These are phyloP conservation scores for Suhomyces sp. DNA, from an alignment of 805 yeast genomes.

Conservation along the genomic window DNA sequence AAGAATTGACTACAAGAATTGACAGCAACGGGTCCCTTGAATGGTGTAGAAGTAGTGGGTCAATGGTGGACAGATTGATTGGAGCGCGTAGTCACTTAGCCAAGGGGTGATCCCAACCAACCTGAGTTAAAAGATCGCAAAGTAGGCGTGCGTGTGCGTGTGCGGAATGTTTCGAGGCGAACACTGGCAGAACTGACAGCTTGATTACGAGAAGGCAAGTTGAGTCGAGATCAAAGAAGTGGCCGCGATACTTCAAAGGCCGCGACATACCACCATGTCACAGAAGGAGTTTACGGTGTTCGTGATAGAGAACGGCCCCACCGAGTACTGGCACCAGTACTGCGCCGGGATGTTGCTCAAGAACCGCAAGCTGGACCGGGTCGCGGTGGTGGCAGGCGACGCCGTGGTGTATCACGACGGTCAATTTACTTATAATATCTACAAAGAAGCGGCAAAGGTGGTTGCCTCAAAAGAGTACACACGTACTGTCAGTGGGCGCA, in stretches of 20 bases:
- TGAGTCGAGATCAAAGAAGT: slow-evolving; percentile 1
- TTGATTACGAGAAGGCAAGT: background rate
- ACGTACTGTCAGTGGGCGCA: background rate
- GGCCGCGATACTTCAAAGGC: background rate
- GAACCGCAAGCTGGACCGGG: slow-evolving; percentile 21
- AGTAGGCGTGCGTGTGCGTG: background rate
- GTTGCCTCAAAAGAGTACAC: background rate
- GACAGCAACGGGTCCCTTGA: background rate
- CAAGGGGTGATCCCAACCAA: background rate
- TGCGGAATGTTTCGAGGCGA: background rate
- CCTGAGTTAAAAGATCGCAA: background rate
- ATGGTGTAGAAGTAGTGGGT: no score
- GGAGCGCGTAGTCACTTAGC: background rate
- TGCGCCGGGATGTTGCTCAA: slow-evolving; percentile 15
- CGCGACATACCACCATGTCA: slow-evolving; percentile 7
- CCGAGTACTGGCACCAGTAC: slow-evolving; percentile 13
- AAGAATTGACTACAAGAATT: background rate
- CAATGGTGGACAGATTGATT: background rate
- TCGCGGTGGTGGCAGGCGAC: slow-evolving; percentile 7
- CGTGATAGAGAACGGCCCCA: slow-evolving; percentile 14
- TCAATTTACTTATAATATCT: slow-evolving; percentile 14
- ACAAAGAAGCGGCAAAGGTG: slow-evolving; percentile 7
- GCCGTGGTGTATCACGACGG: slow-evolving; percentile 11
- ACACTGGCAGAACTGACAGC: background rate
- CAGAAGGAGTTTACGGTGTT: slow-evolving; percentile 23